Conservation (phyloP, 2,329 filamentous ascomycete genomes). For the Hirsutella minnesotensis region DNA sequence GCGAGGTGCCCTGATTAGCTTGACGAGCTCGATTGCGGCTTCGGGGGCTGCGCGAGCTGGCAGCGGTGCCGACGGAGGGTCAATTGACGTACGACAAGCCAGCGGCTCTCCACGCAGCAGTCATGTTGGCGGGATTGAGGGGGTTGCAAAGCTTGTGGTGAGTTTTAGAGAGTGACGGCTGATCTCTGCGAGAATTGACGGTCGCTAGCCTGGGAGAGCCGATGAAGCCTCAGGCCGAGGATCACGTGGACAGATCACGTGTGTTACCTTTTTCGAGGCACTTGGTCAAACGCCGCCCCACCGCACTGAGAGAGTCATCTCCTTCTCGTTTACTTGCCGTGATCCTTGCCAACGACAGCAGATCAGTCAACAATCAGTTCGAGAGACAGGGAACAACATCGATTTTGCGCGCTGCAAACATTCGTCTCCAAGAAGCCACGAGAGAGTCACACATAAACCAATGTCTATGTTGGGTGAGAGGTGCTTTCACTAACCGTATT, state of each 20-base stretch:
- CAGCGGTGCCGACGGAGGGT: constrained; percentile 5
- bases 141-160: constrained; percentile 14
- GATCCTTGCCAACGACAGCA: too few relatives aligned
- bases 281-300: too few relatives aligned
- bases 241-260: not conserved
- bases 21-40: constrained; percentile 10
- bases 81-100: constrained; percentile 73
- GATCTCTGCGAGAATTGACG: constrained; percentile 22
- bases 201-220: constrained; percentile 13
- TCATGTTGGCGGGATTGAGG: constrained; percentile 58
- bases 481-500: too few relatives aligned
- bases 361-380: too few relatives aligned
- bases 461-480: too few relatives aligned
- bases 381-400: too few relatives aligned
- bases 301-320: too few relatives aligned
- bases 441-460: too few relatives aligned
- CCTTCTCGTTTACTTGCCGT: too few relatives aligned
- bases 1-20: constrained; percentile 20
- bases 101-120: constrained; percentile 96
- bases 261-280: not conserved
- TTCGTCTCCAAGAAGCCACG: too few relatives aligned
- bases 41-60: not conserved
- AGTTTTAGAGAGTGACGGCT: constrained; percentile 21
- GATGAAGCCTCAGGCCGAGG: constrained; percentile 16
- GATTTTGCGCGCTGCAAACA: too few relatives aligned